Base-by-base conservation (phyloP, 2,329 filamentous ascomycete genomes). In the Botrytis paeoniae region DNA sequence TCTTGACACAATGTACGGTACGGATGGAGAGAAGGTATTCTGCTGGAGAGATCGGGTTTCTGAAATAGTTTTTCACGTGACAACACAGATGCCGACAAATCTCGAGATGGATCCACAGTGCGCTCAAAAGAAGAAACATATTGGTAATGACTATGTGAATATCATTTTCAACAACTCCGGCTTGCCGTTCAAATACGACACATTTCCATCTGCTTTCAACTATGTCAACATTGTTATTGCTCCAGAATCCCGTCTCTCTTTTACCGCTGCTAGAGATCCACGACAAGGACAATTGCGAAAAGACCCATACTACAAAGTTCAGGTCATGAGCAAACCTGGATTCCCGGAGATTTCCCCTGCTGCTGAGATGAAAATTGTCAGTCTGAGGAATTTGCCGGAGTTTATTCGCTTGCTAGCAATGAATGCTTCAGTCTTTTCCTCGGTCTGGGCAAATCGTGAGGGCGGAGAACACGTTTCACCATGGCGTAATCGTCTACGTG, bases 101-200 rank as follows among this genome's bases (percentile, higher is more conserved):
- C 84, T 91, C 22, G 89, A 94, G 71, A 87, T 89, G 43, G 94
- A 97, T 78, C 89, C 92, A 16, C 87, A 89, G 75, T 94, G 92
- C 79, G 90, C 91, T 75, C 87, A 89, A 81, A 99, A 99, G 85
- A 99, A 99, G 83, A 88, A 91, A 4, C 97, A 98, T 80, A 96
- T 98, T 74, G 96, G 96, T 73, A 99, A 99, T 80, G 96, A 98
- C 82, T 97, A 93, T 81, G 96, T 99, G 80, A 98, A 97, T 81
- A 97, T 99, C 78, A 92, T 99, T 73, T 99, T 97, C 86, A 99
- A 99, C 81, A 94, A 97, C 79, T 98, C 95, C 3, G 95, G 96
- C n/a, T 82, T 91, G 65, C 92, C 93, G 0, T 98, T 97, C 84
- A 88, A 89, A 71, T 97, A 97, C 80, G 89, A 97, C 80, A 97